Evolutionary conservation across 805 yeast species (phyloP).

Genomic region (Wickerhamiella qilinensis): DNA sequence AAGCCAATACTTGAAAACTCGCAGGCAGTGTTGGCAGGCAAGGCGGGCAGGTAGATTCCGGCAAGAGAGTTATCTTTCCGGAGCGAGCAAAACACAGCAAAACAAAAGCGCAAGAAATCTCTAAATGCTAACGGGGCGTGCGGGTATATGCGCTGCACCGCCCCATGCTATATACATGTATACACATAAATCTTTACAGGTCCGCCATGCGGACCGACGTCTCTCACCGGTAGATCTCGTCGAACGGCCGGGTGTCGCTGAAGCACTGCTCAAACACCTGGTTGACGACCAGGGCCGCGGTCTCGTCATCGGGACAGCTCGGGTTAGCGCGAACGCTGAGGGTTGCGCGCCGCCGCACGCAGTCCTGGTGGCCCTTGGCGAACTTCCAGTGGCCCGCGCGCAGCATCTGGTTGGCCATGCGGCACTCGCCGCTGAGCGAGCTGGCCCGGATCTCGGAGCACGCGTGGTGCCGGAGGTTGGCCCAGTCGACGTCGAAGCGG

Average conservation of each 20-base stretch:
- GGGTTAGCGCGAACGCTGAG: conserved; percentile 81
- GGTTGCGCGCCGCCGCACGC: conserved; percentile 79
- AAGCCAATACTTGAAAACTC: too few species aligned
- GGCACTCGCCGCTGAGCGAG: conserved; percentile 85
- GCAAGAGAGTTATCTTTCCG: too few species aligned
- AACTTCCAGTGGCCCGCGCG: conserved; percentile 35
- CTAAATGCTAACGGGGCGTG: too few species aligned
- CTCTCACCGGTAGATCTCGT: conserved; percentile 58
- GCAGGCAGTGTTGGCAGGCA: too few species aligned
- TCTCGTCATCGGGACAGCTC: conserved; percentile 49
- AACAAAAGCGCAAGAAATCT: too few species aligned
- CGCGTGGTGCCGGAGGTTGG: conserved; percentile 79
- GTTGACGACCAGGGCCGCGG: conserved; percentile 66
- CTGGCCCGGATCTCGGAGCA: conserved; percentile 94
- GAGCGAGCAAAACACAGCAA: too few species aligned
- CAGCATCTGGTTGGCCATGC: conserved; percentile 70
- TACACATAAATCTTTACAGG: neutral
- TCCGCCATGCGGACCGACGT: neutral
- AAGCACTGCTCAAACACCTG: conserved; percentile 89
- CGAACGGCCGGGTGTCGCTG: conserved; percentile 91
- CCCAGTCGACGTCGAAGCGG: conserved; percentile 77
- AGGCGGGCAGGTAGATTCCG: too few species aligned
- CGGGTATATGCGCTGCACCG: too few species aligned
- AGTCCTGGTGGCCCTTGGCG: conserved; percentile 73
- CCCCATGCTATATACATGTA: too few species aligned